A percentile compares a stretch with the other conserved stretches of the same genome.
Evolutionary conservation across 2,329 filamentous ascomycete genomes (phyloP).

Genomic region (Blumeriella jaapii): DNA sequence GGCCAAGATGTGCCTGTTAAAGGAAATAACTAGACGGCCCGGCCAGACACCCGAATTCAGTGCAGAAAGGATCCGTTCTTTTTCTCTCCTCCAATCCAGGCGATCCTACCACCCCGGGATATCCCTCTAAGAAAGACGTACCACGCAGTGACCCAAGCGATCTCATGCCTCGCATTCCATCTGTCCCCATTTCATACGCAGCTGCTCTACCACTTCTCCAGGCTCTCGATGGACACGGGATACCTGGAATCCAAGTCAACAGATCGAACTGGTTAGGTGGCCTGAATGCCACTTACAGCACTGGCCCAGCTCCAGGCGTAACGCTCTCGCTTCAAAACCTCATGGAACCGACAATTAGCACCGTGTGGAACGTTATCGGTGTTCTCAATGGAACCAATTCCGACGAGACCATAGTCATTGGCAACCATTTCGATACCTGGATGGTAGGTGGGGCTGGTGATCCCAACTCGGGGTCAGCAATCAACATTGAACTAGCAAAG

Average conservation of each 20-base stretch:
- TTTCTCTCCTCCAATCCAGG: conserved; percentile 57
- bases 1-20: too few relatives aligned
- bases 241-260: conserved; percentile 46
- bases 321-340: conserved; percentile 26
- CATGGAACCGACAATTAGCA: conserved; percentile 40
- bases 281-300: conserved; percentile 30
- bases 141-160: conserved; percentile 56
- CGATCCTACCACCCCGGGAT: conserved; percentile 81
- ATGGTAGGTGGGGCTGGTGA: conserved; percentile 63
- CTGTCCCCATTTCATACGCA: conserved; percentile 73
- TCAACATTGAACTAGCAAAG: conserved; percentile 62
- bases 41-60: conserved; percentile 57
- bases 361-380: conserved; percentile 81
- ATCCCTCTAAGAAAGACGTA: conserved; percentile 55
- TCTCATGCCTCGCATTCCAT: conserved; percentile 65
- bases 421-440: conserved; percentile 82
- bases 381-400: conserved; percentile 73
- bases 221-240: conserved; percentile 73
- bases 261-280: conserved; percentile 38
- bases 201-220: conserved; percentile 75
- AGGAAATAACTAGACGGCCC: conserved; percentile 78
- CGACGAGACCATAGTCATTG: conserved; percentile 73
- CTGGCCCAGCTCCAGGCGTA: conserved; percentile 17
- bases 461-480: conserved; percentile 67
- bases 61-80: conserved; percentile 75